Conservation (phyloP, 306 rosid genomes). For the Casuarina cunninghamiana region DNA sequence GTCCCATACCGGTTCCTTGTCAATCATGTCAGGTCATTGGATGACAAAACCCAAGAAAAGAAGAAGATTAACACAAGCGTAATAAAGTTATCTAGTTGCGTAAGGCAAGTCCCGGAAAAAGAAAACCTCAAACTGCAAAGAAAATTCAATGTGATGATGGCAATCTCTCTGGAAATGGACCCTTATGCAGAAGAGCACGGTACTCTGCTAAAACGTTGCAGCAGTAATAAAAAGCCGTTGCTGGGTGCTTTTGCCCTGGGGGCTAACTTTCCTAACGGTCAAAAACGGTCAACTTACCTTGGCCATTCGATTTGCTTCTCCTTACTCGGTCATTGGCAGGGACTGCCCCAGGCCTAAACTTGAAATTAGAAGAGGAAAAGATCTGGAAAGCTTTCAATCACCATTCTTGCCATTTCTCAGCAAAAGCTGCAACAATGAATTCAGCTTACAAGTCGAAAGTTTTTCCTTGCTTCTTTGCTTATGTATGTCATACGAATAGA, state of each 20-base stretch:
- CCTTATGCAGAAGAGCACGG: neutral
- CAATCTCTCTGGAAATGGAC: neutral
- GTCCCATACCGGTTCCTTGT: neutral
- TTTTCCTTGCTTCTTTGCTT: too few species aligned
- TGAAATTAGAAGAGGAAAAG: neutral
- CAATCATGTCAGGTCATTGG: neutral
- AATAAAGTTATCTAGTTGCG: neutral
- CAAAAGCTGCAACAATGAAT: too few species aligned
- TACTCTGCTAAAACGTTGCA: neutral
- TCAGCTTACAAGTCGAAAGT: too few species aligned
- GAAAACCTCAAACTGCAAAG: neutral
- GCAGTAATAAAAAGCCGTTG: neutral
- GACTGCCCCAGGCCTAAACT: conserved; percentile 18
- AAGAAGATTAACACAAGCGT: too few species aligned
- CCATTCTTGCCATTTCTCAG: neutral
- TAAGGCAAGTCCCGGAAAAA: neutral
- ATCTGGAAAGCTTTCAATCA: neutral
- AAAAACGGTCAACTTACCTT: conserved; percentile 31
- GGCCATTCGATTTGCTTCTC: conserved; percentile 16
- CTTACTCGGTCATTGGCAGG: conserved; percentile 11
- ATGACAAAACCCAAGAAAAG: too few species aligned
- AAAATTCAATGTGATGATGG: neutral
- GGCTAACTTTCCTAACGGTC: conserved; percentile 52
- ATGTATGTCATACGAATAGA: too few species aligned
- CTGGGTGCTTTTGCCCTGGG: conserved; percentile 15